Conservation (phyloP, 73 alveolate genomes). For the Blepharisma japonicum region DNA sequence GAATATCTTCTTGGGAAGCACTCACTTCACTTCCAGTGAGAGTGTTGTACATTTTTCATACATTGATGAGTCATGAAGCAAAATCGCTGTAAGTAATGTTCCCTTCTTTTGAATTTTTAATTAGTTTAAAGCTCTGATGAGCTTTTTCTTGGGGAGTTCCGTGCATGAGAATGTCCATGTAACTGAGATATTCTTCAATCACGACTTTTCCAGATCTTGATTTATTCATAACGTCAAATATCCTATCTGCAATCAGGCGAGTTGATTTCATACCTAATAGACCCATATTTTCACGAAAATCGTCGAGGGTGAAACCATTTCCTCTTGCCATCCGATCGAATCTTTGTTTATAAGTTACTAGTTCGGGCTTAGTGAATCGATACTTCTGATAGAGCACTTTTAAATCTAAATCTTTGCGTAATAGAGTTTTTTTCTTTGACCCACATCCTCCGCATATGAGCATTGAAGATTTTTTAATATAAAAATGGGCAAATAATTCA, state of each 20-base stretch:
- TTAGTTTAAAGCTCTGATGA: background rate
- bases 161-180: slow-evolving; percentile 24
- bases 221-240: slow-evolving; percentile 16
- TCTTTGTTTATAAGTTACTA: background rate
- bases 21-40: slow-evolving; percentile 1
- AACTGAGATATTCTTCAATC: background rate
- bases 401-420: background rate
- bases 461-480: background rate
- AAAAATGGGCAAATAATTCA: too few species aligned
- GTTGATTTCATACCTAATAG: slow-evolving; percentile 17
- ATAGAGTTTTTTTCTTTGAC: background rate
- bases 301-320: background rate
- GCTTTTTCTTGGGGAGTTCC: slow-evolving; percentile 17
- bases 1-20: slow-evolving; percentile 22
- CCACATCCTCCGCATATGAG: background rate
- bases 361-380: background rate
- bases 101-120: background rate
- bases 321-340: background rate
- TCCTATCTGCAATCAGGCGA: slow-evolving; percentile 24
- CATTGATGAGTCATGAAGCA: background rate
- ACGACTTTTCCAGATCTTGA: background rate
- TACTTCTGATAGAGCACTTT: slow-evolving; percentile 13
- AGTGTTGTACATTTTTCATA: slow-evolving; percentile 8
- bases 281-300: slow-evolving; percentile 23
- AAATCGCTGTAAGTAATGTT: background rate